Base-by-base conservation (phyloP, 2,329 filamentous ascomycete species). In the Lachnellula arida region DNA sequence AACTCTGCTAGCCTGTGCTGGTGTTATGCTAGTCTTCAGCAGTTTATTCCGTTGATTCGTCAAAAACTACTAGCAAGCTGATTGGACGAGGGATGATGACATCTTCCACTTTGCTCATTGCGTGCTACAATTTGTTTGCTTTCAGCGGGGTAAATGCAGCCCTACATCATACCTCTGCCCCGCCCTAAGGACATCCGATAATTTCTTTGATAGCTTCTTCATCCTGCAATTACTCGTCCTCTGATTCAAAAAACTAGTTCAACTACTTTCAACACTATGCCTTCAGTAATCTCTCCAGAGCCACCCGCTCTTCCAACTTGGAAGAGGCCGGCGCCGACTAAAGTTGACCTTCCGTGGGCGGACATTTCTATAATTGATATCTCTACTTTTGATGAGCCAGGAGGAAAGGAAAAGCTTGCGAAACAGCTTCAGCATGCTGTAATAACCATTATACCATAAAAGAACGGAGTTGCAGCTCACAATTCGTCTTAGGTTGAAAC, bases 311-410 rank as follows among this genome's bases (percentile, higher is more conserved):
- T 67, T 46, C 63, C 63, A 2, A 62, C 54, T 51, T 69, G 68
- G 68, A 56, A 68, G 37, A 60, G 67, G 4, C 69, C 68, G 2
- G 51, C 59, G 15, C 67, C 69, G 50, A 71, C 70, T 0, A 64
- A 46, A 3, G 28, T 1, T 12, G 51, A 54, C 23, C 54, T 61
- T 12, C 39, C 43, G 6, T 81, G 78, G 77, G 74, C 78, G 0
- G 78, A 81, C 49, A 73, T 81, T 1, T 71, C 79, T 8, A 79
- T 76, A 1, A 74, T 82, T 11, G 78, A 81, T 54, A 70, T 81
- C 0, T 72, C 73, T 25, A 70, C 73, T 17, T 80, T 76, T 57
- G 72, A 75, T 40, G 67, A 73, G 17, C 76, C 76, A 0, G 76
- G 75, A 3, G 78, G 77, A 12, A 80, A 79, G 61, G 71, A 78